phyloP scores from a whole-genome alignment of 495 filamentous ascomycete genomes.

The Elaphomyces granulatus region DNA sequence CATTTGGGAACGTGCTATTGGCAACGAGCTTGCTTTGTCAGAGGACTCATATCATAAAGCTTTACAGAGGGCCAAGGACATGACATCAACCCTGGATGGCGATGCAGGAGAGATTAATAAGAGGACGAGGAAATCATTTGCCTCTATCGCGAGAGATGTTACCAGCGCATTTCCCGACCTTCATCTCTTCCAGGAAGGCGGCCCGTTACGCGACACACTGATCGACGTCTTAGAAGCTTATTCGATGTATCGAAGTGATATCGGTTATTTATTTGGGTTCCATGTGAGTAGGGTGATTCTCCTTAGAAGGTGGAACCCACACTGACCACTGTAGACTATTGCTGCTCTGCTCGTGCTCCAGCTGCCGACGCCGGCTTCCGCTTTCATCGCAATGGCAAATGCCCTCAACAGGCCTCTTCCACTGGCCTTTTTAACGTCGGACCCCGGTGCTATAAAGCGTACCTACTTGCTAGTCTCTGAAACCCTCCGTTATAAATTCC shows the following conservation, averaged over 20 bases:
- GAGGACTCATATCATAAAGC: slow-evolving; percentile 67
- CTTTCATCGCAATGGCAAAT: slow-evolving; percentile 81
- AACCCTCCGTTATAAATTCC: slow-evolving; percentile 57
- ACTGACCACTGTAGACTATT: slow-evolving; percentile 42
- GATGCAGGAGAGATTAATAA: slow-evolving; percentile 34
- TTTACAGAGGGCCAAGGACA: slow-evolving; percentile 53
- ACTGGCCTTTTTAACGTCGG: slow-evolving; percentile 71
- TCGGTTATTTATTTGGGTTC: slow-evolving; percentile 78
- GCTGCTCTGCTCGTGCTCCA: slow-evolving; percentile 79
- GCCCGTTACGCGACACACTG: slow-evolving; percentile 60
- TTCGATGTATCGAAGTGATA: slow-evolving; percentile 84
- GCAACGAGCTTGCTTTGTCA: slow-evolving; percentile 72
- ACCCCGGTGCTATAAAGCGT: slow-evolving; percentile 54
- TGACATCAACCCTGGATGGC: slow-evolving; percentile 36
- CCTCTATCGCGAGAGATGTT: slow-evolving; percentile 54
- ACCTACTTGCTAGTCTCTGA: slow-evolving; percentile 59
- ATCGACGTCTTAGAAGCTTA: slow-evolving; percentile 79
- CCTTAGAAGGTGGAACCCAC: slow-evolving; percentile 6
- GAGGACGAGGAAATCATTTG: slow-evolving; percentile 45
- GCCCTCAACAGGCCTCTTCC: slow-evolving; percentile 78
- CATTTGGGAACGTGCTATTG: slow-evolving; percentile 80
- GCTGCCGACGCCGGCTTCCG: slow-evolving; percentile 49
- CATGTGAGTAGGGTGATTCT: slow-evolving; percentile 41
- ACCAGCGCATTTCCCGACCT: slow-evolving; percentile 63
- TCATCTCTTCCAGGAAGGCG: slow-evolving; percentile 66